Evolutionary conservation across 495 filamentous ascomycete species (phyloP).

Genomic region (Lasiosphaeris hirsuta): DNA sequence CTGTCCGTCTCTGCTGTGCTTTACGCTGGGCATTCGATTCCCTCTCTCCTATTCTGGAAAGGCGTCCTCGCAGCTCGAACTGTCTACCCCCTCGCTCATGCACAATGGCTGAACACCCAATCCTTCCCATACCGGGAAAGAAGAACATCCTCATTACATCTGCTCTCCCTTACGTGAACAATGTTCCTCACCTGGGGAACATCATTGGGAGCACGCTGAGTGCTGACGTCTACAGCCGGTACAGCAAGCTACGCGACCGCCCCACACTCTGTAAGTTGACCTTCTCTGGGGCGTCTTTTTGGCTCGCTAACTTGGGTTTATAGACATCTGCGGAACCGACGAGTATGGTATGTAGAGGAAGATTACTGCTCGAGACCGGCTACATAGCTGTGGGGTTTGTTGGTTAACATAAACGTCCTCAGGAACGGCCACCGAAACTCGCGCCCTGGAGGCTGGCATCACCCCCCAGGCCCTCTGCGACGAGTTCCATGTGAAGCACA

Average conservation of each 20-base stretch:
- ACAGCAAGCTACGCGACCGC: constrained; percentile 37
- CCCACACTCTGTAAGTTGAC: constrained; percentile 36
- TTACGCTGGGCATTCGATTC: too few species aligned
- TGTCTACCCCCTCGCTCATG: not conserved
- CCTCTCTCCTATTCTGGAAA: too few species aligned
- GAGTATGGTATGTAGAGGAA: constrained; percentile 39
- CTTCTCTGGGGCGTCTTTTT: not conserved
- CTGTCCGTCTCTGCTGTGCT: not conserved
- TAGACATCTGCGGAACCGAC: constrained; percentile 64
- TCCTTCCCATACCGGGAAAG: constrained; percentile 47
- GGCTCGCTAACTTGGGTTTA: not conserved
- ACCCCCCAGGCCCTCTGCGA: constrained; percentile 70
- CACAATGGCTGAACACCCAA: constrained; percentile 18
- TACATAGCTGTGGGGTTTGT: not conserved
- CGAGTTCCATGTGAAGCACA: constrained; percentile 81
- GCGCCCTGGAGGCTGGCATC: constrained; percentile 56
- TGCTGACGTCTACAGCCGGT: constrained; percentile 61
- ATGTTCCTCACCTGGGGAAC: constrained; percentile 93
- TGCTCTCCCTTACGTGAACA: constrained; percentile 88
- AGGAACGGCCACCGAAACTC: constrained; percentile 75
- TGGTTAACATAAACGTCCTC: not conserved
- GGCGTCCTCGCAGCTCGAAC: too few species aligned
- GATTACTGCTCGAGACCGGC: constrained; percentile 3
- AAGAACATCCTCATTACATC: constrained; percentile 59
- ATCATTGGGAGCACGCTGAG: constrained; percentile 85